Conservation (phyloP, 495 filamentous ascomycete genomes). For the Pseudoneurospora amorphoporcata region DNA sequence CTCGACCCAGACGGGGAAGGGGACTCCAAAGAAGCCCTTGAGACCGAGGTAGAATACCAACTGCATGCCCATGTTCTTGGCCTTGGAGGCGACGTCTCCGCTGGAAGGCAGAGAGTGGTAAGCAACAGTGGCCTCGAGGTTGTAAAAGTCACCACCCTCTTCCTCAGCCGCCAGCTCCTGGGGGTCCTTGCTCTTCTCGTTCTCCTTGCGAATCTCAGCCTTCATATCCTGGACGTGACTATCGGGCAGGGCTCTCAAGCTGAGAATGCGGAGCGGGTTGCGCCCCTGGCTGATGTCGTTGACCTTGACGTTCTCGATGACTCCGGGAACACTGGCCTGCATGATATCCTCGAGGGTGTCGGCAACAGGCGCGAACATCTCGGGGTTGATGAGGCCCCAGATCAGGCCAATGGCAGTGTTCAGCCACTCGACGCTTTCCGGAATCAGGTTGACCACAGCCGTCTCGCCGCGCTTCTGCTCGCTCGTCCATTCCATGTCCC, state of each 20-base stretch:
- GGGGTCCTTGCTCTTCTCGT: constrained; percentile 71
- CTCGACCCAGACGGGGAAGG: constrained; percentile 82
- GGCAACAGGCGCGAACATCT: constrained; percentile 67
- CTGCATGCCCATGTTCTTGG: constrained; percentile 90
- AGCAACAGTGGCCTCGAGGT: constrained; percentile 84
- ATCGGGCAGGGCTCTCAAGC: constrained; percentile 79
- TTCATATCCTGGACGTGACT: constrained; percentile 69
- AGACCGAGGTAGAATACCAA: constrained; percentile 87
- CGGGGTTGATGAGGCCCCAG: constrained; percentile 86
- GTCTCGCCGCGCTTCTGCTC: constrained; percentile 77
- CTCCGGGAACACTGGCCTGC: constrained; percentile 81
- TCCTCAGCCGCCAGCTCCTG: constrained; percentile 83
- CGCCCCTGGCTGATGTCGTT: constrained; percentile 90
- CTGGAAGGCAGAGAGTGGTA: constrained; percentile 77
- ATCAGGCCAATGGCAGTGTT: constrained; percentile 72
- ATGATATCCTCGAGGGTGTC: constrained; percentile 67
- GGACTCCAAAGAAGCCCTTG: constrained; percentile 77
- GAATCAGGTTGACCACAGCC: constrained; percentile 74
- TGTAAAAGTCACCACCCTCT: constrained; percentile 89
- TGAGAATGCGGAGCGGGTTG: constrained; percentile 84
- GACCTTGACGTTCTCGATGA: constrained; percentile 92
- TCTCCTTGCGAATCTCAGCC: constrained; percentile 62
- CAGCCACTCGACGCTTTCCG: constrained; percentile 88
- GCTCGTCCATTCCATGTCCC: constrained; percentile 78
- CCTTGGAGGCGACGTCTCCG: constrained; percentile 61